Evolutionary conservation across 345 rosid species (phyloP).

Genomic region (Corchorus olitorius): DNA sequence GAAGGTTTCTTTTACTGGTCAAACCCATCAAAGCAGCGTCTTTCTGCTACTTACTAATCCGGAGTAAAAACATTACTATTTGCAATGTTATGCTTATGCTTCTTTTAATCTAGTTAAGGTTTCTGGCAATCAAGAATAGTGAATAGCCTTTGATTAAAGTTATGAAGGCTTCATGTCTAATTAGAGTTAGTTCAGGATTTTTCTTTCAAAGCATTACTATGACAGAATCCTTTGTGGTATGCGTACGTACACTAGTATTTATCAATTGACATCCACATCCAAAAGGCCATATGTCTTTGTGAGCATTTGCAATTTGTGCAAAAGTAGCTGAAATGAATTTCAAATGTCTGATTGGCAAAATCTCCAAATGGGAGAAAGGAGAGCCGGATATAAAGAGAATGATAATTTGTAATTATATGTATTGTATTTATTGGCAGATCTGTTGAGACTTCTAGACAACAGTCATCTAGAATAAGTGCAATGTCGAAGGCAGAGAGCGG

Average conservation of each 20-base stretch:
- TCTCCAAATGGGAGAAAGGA: background rate
- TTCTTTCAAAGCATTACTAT: too few relatives aligned
- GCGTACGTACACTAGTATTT: background rate
- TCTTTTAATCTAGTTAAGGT: too few relatives aligned
- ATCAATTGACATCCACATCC: background rate
- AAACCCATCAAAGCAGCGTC: too few relatives aligned
- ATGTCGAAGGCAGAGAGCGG: conserved; percentile 48
- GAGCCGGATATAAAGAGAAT: background rate
- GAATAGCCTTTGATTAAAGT: too few relatives aligned
- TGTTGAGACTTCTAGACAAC: conserved; percentile 31
- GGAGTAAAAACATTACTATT: too few relatives aligned
- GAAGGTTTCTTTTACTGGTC: too few relatives aligned
- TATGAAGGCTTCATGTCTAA: too few relatives aligned
- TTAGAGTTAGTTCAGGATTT: too few relatives aligned
- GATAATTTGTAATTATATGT: background rate
- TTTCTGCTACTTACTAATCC: too few relatives aligned
- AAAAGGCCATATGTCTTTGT: background rate
- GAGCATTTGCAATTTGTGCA: background rate
- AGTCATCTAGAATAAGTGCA: conserved; percentile 37
- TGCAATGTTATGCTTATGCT: too few relatives aligned
- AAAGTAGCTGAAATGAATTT: background rate
- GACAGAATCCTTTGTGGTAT: background rate
- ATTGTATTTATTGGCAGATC: conserved; percentile 31
- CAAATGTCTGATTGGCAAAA: background rate
- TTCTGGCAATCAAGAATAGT: too few relatives aligned